Conservation (phyloP, 371 early-diverging fungal genomes). For the Haplosporangium sp. region DNA sequence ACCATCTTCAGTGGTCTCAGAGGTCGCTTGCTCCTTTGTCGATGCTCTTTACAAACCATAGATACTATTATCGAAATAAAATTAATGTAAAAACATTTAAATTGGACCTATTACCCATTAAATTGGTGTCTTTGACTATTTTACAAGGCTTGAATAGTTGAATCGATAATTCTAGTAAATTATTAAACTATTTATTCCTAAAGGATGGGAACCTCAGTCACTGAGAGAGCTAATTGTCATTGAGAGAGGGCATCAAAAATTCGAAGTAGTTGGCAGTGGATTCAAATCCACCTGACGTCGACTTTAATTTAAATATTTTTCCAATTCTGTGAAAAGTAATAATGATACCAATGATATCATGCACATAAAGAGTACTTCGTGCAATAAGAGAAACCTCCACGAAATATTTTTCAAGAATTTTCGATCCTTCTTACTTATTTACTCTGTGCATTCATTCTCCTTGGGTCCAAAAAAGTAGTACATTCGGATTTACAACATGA, state of each 20-base stretch:
- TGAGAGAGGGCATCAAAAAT: too few relatives aligned
- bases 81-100: neutral
- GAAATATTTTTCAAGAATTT: neutral
- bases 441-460: neutral
- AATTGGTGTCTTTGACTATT: too few relatives aligned
- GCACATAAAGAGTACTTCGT: neutral
- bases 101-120: too few relatives aligned
- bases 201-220: too few relatives aligned
- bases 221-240: too few relatives aligned
- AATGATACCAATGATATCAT: neutral
- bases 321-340: neutral
- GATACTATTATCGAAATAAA: neutral
- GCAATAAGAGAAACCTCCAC: neutral
- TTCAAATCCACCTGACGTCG: too few relatives aligned
- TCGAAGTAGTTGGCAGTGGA: too few relatives aligned
- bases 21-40: conserved; percentile 88
- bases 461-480: too few relatives aligned
- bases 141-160: too few relatives aligned
- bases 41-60: conserved; percentile 87
- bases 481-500: conserved; percentile 15
- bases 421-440: neutral
- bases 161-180: too few relatives aligned
- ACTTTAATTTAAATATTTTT: too few relatives aligned
- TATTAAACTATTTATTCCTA: too few relatives aligned
- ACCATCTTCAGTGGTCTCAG: conserved; percentile 85